Percentiles rank a stretch among this genome's conserved stretches.
These are phyloP conservation scores for Cucurbita moschata DNA, from an alignment of 306 rosid genomes.

Conservation along the genomic window DNA sequence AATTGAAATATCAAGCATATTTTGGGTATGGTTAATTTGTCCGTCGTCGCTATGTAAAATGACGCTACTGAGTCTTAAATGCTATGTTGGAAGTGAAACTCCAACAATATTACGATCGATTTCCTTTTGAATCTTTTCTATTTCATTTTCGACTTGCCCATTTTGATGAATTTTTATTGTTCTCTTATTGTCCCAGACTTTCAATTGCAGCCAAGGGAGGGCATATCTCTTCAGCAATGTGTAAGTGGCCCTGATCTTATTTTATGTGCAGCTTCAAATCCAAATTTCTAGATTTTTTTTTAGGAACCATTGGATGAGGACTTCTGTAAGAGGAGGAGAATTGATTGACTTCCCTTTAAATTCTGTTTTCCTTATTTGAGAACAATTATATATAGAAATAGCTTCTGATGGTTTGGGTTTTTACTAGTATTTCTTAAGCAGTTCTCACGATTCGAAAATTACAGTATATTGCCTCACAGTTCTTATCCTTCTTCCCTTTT, in stretches of 20 bases:
- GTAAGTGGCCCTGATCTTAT: constrained; percentile 32
- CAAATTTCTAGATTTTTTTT: not conserved
- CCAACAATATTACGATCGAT: not conserved
- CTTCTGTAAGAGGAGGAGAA: not conserved
- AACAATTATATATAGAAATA: not conserved
- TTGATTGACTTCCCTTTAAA: not conserved
- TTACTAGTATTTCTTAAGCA: not conserved
- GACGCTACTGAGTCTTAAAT: not conserved
- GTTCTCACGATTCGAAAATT: too few relatives aligned
- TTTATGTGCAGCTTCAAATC: not conserved
- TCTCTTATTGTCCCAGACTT: constrained; percentile 33
- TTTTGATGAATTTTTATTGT: constrained; percentile 22
- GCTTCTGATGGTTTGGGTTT: not conserved
- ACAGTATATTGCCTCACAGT: not conserved
- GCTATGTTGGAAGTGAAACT: not conserved
- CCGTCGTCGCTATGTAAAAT: not conserved
- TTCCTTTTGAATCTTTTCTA: not conserved
- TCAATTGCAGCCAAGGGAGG: constrained; percentile 62
- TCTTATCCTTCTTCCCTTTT: not conserved
- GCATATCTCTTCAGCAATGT: constrained; percentile 76
- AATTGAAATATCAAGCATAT: not conserved
- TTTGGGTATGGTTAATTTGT: not conserved
- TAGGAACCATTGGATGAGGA: not conserved
- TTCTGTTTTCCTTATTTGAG: not conserved
- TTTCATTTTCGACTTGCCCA: not conserved